Conservation (phyloP, 371 early-diverging fungal species). For the Syncephalis fuscata region DNA sequence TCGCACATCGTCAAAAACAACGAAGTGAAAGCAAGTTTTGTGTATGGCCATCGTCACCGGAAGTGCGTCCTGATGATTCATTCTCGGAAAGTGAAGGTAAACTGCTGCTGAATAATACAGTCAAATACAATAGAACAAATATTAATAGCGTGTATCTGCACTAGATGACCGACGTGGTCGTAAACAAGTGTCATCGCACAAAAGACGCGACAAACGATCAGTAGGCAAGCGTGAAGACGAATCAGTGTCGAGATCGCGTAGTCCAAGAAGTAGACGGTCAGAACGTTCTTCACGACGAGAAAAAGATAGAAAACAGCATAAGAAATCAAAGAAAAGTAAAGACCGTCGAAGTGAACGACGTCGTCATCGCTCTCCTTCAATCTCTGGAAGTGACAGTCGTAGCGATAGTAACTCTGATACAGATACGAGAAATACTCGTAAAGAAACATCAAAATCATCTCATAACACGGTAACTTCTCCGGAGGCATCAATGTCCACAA, state of each 20-base stretch:
- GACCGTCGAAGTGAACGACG: neutral
- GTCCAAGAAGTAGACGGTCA: conserved; percentile 2
- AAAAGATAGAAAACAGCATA: conserved; percentile 2
- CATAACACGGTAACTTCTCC: no score
- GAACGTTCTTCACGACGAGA: neutral
- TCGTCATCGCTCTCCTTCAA: neutral
- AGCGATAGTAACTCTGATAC: no score
- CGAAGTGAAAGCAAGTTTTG: conserved; percentile 29
- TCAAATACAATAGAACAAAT: conserved; percentile 3
- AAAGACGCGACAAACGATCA: neutral
- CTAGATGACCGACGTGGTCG: neutral
- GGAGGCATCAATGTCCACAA: no score
- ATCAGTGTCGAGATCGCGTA: neutral
- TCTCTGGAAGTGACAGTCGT: no score
- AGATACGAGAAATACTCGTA: no score
- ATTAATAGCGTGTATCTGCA: neutral
- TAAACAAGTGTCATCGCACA: neutral
- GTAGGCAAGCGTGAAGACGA: neutral
- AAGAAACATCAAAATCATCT: no score
- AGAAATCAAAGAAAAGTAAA: neutral
- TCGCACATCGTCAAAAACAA: conserved; percentile 9
- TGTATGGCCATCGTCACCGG: conserved; percentile 58
- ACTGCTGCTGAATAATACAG: conserved; percentile 9
- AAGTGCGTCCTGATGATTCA: conserved; percentile 8
- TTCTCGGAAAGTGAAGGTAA: conserved; percentile 14